phyloP scores from a whole-genome alignment of 148 eudicot genomes.

The Chenopodium formosanum region DNA sequence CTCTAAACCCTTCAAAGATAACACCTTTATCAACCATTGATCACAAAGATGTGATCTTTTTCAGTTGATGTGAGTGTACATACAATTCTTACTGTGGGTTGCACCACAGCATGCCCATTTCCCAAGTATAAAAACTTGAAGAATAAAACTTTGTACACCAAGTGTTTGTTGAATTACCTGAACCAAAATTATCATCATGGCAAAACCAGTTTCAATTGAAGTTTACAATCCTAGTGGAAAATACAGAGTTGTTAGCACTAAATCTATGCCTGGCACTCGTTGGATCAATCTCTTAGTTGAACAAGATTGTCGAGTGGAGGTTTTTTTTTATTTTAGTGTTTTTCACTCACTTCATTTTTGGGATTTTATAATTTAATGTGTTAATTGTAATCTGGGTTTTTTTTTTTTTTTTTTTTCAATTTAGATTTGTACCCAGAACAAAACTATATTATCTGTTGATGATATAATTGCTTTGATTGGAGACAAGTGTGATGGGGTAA shows the following conservation, averaged over 20 bases:
- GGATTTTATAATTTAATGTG: background rate
- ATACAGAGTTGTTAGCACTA: conserved; percentile 94
- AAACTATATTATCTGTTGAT: conserved; percentile 90
- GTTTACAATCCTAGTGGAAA: conserved; percentile 95
- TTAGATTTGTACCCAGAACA: conserved; percentile 89
- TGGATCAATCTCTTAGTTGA: conserved; percentile 88
- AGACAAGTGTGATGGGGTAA: conserved; percentile 91
- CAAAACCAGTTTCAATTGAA: conserved; percentile 82
- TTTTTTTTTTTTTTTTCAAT: background rate
- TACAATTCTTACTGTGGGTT: conserved; percentile 8
- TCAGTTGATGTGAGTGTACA: background rate
- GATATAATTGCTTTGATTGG: conserved; percentile 92
- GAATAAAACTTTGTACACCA: conserved; percentile 8
- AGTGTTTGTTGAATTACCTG: conserved; percentile 18
- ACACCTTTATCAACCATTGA: conserved; percentile 20
- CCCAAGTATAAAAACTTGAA: conserved; percentile 16
- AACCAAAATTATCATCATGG: conserved; percentile 37
- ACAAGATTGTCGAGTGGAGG: conserved; percentile 94
- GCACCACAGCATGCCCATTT: conserved; percentile 12
- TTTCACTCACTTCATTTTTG: background rate
- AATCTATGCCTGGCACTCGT: conserved; percentile 94
- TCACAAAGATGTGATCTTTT: background rate
- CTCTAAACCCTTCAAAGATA: background rate
- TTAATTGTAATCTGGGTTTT: background rate
- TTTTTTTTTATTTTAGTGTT: conserved; percentile 29